A percentile compares a stretch with the other conserved stretches of the same genome.
Evolutionary conservation across 2,329 filamentous ascomycete genomes (phyloP).

Genomic region (Graphilbum fragrans): DNA sequence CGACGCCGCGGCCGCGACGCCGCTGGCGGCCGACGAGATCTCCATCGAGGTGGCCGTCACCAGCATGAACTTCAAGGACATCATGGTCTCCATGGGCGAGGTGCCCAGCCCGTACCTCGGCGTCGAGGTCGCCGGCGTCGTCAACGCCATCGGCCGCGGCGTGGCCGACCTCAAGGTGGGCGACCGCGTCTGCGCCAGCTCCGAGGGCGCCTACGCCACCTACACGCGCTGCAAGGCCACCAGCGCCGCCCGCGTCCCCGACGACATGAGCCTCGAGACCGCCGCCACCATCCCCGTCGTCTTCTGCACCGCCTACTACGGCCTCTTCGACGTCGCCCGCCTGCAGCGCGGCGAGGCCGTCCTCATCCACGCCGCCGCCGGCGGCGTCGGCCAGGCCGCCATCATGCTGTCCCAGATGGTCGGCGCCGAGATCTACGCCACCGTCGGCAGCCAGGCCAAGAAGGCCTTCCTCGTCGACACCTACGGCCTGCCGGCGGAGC

Average conservation of each 20-base stretch:
- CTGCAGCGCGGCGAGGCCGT: conserved; percentile 24
- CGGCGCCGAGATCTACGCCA: conserved; percentile 28
- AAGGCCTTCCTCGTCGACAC: conserved; percentile 5
- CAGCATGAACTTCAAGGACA: conserved; percentile 31
- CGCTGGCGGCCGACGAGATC: conserved; percentile 22
- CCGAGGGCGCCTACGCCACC: conserved; percentile 21
- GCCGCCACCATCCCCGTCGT: conserved; percentile 27
- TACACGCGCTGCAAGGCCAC: conserved; percentile 18
- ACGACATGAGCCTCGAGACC: conserved; percentile 20
- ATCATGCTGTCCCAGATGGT: conserved; percentile 10
- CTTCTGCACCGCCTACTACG: conserved; percentile 27
- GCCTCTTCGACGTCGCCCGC: conserved; percentile 23
- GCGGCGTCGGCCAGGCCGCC: conserved; percentile 1
- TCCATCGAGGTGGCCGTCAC: conserved; percentile 31
- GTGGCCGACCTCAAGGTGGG: conserved; percentile 17
- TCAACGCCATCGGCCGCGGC: conserved; percentile 15
- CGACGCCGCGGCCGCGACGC: conserved; percentile 16
- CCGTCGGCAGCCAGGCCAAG: conserved; percentile 27
- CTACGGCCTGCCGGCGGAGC: conserved; percentile 20
- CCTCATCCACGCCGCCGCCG: conserved; percentile 21
- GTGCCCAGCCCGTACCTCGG: conserved; percentile 20
- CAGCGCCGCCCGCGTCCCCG: conserved; percentile 18
- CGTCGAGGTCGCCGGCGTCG: conserved; percentile 26
- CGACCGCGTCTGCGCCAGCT: conserved; percentile 20
- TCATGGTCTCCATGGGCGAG: conserved; percentile 29